Percentiles rank a stretch among this genome's conserved stretches.
Conservation (phyloP, 208 protist genomes). For the Trypanosoma theileri region DNA sequence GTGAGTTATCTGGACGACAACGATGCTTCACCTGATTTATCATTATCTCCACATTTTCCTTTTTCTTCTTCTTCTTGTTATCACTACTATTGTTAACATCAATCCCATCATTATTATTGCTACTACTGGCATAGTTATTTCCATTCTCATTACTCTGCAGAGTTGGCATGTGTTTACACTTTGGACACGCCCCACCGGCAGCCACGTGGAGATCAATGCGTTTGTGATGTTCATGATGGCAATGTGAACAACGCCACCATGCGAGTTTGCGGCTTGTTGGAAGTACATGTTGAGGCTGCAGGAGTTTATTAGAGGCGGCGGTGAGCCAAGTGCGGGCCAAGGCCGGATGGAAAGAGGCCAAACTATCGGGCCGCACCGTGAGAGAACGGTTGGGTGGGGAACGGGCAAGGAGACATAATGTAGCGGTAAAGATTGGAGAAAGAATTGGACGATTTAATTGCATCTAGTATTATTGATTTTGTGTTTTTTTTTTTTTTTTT, state of each 20-base stretch:
- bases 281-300: conserved; percentile 79
- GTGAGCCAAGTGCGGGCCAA: conserved; percentile 68
- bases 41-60: not conserved
- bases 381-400: not conserved
- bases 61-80: not conserved
- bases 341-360: conserved; percentile 62
- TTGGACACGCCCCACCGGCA: conserved; percentile 63
- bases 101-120: no score
- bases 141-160: not conserved
- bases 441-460: conserved; percentile 4
- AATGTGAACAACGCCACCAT: conserved; percentile 75
- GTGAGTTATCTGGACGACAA: conserved; percentile 57
- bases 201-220: conserved; percentile 80
- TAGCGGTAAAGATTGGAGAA: conserved; percentile 5
- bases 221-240: conserved; percentile 56
- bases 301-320: conserved; percentile 75
- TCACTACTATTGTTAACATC: not conserved
- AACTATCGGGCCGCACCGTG: conserved; percentile 7
- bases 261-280: conserved; percentile 68
- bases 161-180: conserved; percentile 50
- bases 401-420: conserved; percentile 6
- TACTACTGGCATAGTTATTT: no score
- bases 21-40: conserved; percentile 34
- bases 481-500: conserved; percentile 13
- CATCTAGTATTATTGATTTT: conserved; percentile 4